Conservation (phyloP, 768 basidiomycete genomes). For the Amylocystis lapponica region DNA sequence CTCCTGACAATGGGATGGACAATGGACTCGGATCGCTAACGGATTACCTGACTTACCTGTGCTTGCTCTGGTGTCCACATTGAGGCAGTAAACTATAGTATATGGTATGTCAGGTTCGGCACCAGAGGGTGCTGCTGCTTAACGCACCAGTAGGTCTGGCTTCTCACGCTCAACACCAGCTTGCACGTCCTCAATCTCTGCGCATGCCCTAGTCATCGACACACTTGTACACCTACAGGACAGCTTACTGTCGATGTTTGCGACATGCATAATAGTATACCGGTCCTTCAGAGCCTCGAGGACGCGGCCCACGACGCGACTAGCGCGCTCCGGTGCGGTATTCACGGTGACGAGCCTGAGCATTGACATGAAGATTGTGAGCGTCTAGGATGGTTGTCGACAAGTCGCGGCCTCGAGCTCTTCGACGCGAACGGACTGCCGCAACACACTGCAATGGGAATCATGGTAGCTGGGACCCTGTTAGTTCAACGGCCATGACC, state of each 20-base stretch:
- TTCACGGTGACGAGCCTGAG: slow-evolving; percentile 14
- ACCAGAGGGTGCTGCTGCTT: neutral
- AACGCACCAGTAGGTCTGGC: slow-evolving; percentile 12
- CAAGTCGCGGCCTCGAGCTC: no score
- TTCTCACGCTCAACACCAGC: slow-evolving; percentile 7
- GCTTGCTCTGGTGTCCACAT: slow-evolving; percentile 18
- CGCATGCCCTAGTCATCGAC: neutral
- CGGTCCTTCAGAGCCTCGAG: slow-evolving; percentile 14
- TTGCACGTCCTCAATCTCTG: slow-evolving; percentile 13
- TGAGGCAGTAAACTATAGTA: slow-evolving; percentile 12
- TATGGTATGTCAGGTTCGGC: neutral
- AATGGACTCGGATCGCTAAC: no score
- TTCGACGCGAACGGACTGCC: no score
- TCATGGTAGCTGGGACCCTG: no score
- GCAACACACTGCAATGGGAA: no score
- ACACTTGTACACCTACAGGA: neutral
- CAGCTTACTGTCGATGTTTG: slow-evolving; percentile 12
- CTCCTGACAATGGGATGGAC: slow-evolving; percentile 3
- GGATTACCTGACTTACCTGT: slow-evolving; percentile 4
- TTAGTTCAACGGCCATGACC: no score
- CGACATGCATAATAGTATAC: slow-evolving; percentile 11
- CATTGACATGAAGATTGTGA: neutral
- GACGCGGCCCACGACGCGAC: slow-evolving; percentile 12
- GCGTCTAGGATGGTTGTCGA: no score
- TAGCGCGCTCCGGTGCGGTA: slow-evolving; percentile 16